Evolutionary conservation across 495 filamentous ascomycete genomes (phyloP), one percentile per base, ranked within the genome.

Genomic region (Podospora pseudocomata): DNA sequence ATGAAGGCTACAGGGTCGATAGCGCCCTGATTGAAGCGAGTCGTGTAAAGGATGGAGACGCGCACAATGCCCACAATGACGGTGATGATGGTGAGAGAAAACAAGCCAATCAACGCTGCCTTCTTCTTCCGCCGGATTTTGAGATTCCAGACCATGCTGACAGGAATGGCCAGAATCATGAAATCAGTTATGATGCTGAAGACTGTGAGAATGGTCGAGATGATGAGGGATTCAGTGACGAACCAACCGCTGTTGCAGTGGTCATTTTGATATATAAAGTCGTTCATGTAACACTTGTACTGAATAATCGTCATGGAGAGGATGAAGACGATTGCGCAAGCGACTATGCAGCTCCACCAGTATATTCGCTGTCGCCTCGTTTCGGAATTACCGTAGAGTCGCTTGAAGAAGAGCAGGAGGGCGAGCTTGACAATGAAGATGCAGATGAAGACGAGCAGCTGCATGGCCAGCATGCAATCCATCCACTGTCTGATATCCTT

Each of bases 101-200:
- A 80, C n/a, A 80, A 69, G 49, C 68, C 71, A 3, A 60, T 30
- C 15, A 80, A 66, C 3, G 70, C 71, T 0, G 72, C 2, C 60
- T 76, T 77, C 62, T 72, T 67, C 1, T 58, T 54, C 11, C 60
- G 11, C 0, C 39, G 18, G 57, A 80, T 73, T 2, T 66, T 69
- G 1, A 77, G 72, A 6, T 75, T 71, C 73, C 71, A 75, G 5
- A 80, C 65, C 65, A 79, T 65, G 27, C 30, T 73, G 67, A 78
- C 56, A n/a, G 71, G 73, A 16, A 75, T 71, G 16, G 65, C 18
- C 15, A 72, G 64, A 54, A 78, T 77, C 16, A 75, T 26, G 55
- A 53, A 63, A 55, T 78, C 76, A 2, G 76, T 72, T 20, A 78
- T 4, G 3, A 80, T 70, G 66, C 78, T 75, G n/a, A 73, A 19